A percentile compares a stretch with the other conserved stretches of the same genome.
Evolutionary conservation across 2,329 filamentous ascomycete species (phyloP).

Genomic region (Trichoderma atrobrunneum): DNA sequence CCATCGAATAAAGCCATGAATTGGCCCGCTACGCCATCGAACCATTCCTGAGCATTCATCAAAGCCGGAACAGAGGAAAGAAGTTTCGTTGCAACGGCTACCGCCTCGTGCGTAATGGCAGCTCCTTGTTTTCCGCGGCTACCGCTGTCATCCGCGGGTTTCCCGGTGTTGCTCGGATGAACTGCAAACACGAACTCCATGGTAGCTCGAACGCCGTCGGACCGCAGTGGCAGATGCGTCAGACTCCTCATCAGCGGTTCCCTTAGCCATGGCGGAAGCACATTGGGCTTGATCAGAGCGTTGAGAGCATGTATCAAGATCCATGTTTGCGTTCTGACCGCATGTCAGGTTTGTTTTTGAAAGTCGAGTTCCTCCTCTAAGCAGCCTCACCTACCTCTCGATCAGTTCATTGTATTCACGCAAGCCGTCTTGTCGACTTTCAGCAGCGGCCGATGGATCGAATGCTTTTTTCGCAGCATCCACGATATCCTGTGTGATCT

Average conservation of each 20-base stretch:
- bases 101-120: slow-evolving; percentile 65
- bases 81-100: slow-evolving; percentile 61
- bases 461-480: slow-evolving; percentile 49
- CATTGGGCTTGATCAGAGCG: slow-evolving; percentile 59
- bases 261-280: slow-evolving; percentile 59
- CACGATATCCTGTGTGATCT: slow-evolving; percentile 36
- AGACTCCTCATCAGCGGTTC: slow-evolving; percentile 55
- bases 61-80: slow-evolving; percentile 57
- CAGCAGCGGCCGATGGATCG: slow-evolving; percentile 39
- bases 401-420: slow-evolving; percentile 47
- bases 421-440: slow-evolving; percentile 35
- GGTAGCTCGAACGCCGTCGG: slow-evolving; percentile 62
- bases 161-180: slow-evolving; percentile 53
- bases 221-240: slow-evolving; percentile 58
- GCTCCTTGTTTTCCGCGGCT: slow-evolving; percentile 55
- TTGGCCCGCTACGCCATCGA: slow-evolving; percentile 58
- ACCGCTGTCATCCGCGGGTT: slow-evolving; percentile 39
- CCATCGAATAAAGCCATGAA: slow-evolving; percentile 62
- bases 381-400: slow-evolving; percentile 41
- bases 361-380: not conserved
- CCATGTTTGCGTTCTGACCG: slow-evolving; percentile 41
- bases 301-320: slow-evolving; percentile 61
- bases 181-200: slow-evolving; percentile 70
- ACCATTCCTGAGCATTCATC: slow-evolving; percentile 57
- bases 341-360: slow-evolving; percentile 1